phyloP scores from a whole-genome alignment of 139 green algal genomes.

The Chlorella sp. region DNA sequence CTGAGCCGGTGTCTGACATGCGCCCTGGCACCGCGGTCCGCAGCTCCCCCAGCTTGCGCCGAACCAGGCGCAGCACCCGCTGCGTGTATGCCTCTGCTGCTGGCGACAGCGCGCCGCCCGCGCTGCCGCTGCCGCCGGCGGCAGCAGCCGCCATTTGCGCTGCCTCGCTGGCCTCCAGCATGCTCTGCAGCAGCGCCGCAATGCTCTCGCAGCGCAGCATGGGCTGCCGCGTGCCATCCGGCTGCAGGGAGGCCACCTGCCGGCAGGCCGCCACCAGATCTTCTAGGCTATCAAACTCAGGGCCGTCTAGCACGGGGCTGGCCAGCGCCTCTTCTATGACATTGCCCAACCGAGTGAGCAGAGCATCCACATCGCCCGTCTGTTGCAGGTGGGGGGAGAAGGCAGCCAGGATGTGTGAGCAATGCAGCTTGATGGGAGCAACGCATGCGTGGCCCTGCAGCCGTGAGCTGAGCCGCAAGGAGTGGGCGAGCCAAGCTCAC shows the following conservation, averaged over 20 bases:
- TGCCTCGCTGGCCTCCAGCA: slow-evolving; percentile 20
- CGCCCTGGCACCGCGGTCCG: slow-evolving; percentile 39
- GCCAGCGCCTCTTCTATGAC: slow-evolving; percentile 44
- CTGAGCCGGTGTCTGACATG: slow-evolving; percentile 25
- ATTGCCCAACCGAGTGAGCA: slow-evolving; percentile 37
- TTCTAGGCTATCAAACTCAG: slow-evolving; percentile 38
- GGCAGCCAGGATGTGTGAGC: no score
- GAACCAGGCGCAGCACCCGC: slow-evolving; percentile 55
- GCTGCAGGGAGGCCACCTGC: slow-evolving; percentile 61
- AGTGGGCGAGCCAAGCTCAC: no score
- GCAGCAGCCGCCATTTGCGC: not conserved
- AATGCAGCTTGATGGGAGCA: no score
- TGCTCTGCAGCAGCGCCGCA: slow-evolving; percentile 1
- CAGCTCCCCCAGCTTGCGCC: slow-evolving; percentile 62
- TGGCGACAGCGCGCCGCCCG: slow-evolving; percentile 43
- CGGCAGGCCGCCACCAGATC: slow-evolving; percentile 51
- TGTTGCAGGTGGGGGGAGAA: not conserved
- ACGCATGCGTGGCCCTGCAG: no score
- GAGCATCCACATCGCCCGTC: slow-evolving; percentile 37
- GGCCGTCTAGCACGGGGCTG: not conserved
- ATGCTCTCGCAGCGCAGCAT: slow-evolving; percentile 48
- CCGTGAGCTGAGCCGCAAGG: no score
- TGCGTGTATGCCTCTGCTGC: slow-evolving; percentile 47
- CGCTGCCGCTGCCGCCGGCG: slow-evolving; percentile 3
- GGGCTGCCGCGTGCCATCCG: slow-evolving; percentile 56